phyloP scores from a whole-genome alignment of 768 basidiomycete species.

The Mycena capillaripes region DNA sequence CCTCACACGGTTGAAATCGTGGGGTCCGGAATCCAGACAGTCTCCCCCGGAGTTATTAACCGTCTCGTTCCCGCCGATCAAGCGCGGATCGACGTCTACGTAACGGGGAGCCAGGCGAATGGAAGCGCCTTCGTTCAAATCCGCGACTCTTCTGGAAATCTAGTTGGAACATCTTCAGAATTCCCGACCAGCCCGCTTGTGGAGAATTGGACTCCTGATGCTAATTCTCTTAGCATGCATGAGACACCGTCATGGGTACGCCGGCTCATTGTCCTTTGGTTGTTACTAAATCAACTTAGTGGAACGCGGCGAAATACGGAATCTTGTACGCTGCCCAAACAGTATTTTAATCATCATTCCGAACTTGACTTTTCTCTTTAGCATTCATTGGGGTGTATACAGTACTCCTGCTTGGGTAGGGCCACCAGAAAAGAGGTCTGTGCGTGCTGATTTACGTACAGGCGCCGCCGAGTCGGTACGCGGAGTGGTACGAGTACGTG shows the following conservation, averaged over 20 bases:
- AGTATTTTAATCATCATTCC: slow-evolving; percentile 17
- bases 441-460: slow-evolving; percentile 28
- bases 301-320: slow-evolving; percentile 66
- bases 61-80: slow-evolving; percentile 68
- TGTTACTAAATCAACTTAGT: slow-evolving; percentile 46
- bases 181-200: slow-evolving; percentile 56
- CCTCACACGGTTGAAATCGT: slow-evolving; percentile 52
- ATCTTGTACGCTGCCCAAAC: slow-evolving; percentile 72
- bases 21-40: slow-evolving; percentile 57
- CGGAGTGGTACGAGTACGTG: slow-evolving; percentile 71
- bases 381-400: slow-evolving; percentile 66
- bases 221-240: slow-evolving; percentile 54
- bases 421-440: neutral
- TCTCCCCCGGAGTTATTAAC: slow-evolving; percentile 54
- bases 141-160: slow-evolving; percentile 48
- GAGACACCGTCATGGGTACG: slow-evolving; percentile 70
- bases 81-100: slow-evolving; percentile 61
- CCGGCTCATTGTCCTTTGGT: neutral
- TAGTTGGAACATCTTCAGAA: slow-evolving; percentile 51
- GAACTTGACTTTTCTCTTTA: slow-evolving; percentile 36
- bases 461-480: slow-evolving; percentile 57
- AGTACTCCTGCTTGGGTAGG: slow-evolving; percentile 60
- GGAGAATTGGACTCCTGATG: slow-evolving; percentile 56
- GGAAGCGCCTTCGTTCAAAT: slow-evolving; percentile 51
- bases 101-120: slow-evolving; percentile 49